These are phyloP conservation scores for Penicillium sp. DNA, from an alignment of 2,329 filamentous ascomycete genomes.

Conservation along the genomic window DNA sequence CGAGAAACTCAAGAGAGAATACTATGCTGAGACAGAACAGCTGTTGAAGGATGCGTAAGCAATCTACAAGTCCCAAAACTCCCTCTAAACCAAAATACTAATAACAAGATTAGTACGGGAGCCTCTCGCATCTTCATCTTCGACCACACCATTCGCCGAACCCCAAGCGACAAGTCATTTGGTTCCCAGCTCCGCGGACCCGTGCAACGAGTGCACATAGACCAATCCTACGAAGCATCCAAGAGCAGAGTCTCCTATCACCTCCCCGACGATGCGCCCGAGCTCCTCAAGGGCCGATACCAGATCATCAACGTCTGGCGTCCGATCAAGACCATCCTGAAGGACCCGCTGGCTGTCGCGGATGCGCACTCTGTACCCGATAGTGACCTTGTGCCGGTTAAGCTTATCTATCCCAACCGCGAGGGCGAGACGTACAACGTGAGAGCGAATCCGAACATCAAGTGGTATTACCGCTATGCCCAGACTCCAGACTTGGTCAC, in stretches of 20 bases:
- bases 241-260: slow-evolving; percentile 46
- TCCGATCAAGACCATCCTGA: slow-evolving; percentile 50
- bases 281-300: slow-evolving; percentile 46
- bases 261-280: slow-evolving; percentile 45
- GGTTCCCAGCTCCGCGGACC: slow-evolving; percentile 43
- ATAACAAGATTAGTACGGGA: slow-evolving; percentile 34
- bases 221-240: slow-evolving; percentile 49
- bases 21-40: slow-evolving; percentile 50
- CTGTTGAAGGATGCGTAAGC: slow-evolving; percentile 45
- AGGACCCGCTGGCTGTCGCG: slow-evolving; percentile 56
- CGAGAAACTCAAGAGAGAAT: slow-evolving; percentile 41
- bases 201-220: slow-evolving; percentile 53
- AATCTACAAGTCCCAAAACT: not conserved
- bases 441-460: slow-evolving; percentile 43
- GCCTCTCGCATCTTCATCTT: slow-evolving; percentile 50
- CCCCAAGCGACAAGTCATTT: slow-evolving; percentile 32
- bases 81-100: not conserved
- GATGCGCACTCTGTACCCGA: slow-evolving; percentile 53
- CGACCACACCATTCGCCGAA: slow-evolving; percentile 51
- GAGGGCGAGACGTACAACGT: slow-evolving; percentile 53
- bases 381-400: slow-evolving; percentile 50
- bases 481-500: slow-evolving; percentile 56
- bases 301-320: slow-evolving; percentile 56
- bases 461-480: slow-evolving; percentile 55
- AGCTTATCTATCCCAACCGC: slow-evolving; percentile 54